Percentiles rank a stretch among this genome's conserved stretches.
Conservation (phyloP, 139 green algal genomes). For the Chlamydomonas schloesseri region DNA sequence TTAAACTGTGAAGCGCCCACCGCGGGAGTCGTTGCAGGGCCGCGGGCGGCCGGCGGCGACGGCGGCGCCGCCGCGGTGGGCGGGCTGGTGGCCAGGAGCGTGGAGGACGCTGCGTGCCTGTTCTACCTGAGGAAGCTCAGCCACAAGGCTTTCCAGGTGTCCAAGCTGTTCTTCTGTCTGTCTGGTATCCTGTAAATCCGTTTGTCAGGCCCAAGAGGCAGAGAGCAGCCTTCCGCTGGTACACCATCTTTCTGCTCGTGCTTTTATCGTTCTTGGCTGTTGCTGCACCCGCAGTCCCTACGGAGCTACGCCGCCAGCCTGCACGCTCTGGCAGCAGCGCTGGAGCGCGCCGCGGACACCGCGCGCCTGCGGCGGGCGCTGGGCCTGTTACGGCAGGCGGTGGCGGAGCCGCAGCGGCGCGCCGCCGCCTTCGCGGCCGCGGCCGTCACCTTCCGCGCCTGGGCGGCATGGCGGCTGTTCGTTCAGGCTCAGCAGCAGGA, state of each 20-base stretch:
- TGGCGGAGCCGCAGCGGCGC: not conserved
- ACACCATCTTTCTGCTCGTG: too few species aligned
- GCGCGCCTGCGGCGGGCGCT: slow-evolving; percentile 7
- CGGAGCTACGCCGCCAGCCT: not conserved
- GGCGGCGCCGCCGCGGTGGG: not conserved
- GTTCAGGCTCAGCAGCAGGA: not conserved
- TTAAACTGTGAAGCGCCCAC: slow-evolving; percentile 28
- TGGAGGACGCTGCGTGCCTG: not conserved
- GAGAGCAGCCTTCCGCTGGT: too few species aligned
- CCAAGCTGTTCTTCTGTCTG: too few species aligned
- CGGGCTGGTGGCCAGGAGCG: not conserved
- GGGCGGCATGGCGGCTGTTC: not conserved
- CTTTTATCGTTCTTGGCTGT: too few species aligned
- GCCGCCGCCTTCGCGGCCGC: not conserved
- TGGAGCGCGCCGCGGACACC: not conserved
- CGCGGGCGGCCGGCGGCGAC: not conserved
- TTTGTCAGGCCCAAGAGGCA: too few species aligned
- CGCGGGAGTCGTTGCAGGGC: not conserved
- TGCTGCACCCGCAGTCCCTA: not conserved
- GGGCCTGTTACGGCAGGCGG: not conserved
- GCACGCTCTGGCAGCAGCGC: not conserved
- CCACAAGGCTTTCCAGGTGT: too few species aligned
- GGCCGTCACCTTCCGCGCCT: not conserved
- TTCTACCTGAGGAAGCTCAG: slow-evolving; percentile 25
- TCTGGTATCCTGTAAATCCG: too few species aligned